A percentile compares a stretch with the other conserved stretches of the same genome.
These are phyloP conservation scores for Zygotorulaspora sp. DNA, from an alignment of 805 yeast genomes.

Conservation along the genomic window DNA sequence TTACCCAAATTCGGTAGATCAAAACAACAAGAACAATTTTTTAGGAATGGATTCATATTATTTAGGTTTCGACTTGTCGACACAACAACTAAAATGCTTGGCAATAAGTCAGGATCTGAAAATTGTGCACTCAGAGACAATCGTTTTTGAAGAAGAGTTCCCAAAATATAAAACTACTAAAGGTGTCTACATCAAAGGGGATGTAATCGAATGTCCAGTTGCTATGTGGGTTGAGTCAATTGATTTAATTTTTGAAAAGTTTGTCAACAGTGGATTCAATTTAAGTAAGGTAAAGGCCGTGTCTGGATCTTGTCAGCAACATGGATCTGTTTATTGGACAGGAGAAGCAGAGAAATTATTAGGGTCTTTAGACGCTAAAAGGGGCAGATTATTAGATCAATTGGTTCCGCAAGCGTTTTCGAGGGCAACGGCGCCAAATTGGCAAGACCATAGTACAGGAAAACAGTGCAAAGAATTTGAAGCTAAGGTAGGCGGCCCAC, in stretches of 20 bases:
- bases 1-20: too few relatives aligned
- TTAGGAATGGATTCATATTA: conserved; percentile 28
- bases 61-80: conserved; percentile 81
- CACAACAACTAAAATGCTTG: conserved; percentile 81
- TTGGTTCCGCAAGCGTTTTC: conserved; percentile 52
- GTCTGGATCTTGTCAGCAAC: conserved; percentile 89
- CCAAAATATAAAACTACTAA: conserved; percentile 59
- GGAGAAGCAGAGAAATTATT: conserved; percentile 42
- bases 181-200: conserved; percentile 60
- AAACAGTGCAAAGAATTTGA: conserved; percentile 62
- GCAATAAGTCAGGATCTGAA: conserved; percentile 52
- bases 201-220: conserved; percentile 71
- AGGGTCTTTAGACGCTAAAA: conserved; percentile 31
- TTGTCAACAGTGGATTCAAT: conserved; percentile 52
- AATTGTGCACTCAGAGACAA: conserved; percentile 52
- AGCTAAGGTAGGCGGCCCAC: conserved; percentile 53
- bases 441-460: conserved; percentile 93
- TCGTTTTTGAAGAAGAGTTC: conserved; percentile 67
- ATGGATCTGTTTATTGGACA: conserved; percentile 85
- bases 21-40: too few relatives aligned
- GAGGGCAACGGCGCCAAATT: conserved; percentile 69
- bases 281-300: conserved; percentile 58
- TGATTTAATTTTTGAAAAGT: conserved; percentile 52
- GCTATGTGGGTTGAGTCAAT: conserved; percentile 87
- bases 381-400: conserved; percentile 42